Evolutionary conservation across 1,139 yeast genomes (phyloP), one percentile per base, ranked within the genome.

Genomic region (Debaryomyces singareniensis): DNA sequence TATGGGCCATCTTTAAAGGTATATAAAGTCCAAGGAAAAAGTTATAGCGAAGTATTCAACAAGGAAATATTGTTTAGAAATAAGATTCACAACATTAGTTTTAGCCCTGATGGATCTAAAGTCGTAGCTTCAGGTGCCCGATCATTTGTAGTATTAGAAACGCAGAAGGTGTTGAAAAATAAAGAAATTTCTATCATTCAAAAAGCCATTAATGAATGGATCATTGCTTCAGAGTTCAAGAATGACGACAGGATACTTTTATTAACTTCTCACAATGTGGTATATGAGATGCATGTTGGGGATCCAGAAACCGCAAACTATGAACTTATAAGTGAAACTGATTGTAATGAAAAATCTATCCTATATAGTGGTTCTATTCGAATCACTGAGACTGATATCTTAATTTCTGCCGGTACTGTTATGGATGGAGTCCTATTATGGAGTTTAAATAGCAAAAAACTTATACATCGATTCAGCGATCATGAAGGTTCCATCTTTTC

Each of bases 401-500:
- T 69, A 9, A 64, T 86, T 9, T 86, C 86, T 15, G 89, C 96
- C 0, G 97, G 97, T 15, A 91, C 98, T 0, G 96, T 91, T 1
- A 78, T 89, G 78, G 78, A 80, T 30, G 96, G 96, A 3, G 79
- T 85, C 1, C 62, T 84, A 4, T 59, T 87, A 1, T 91, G 97
- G 97, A 75, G 77, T 31, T 51, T 75, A 30, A 31, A 46, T 18
- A 50, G 66, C 2, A 58, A 68, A 7, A 39, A 61, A 25, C 61
- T 80, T 6, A 23, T 75, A 2, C 75, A 78, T 41, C 70, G 68
- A 24, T 62, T 89, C 33, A 69, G 71, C 0, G 80, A 77, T 2
- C 98, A 91, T 51, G 89, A 82, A 50, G 97, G 97, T 1, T 83
- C 96, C 1, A 86, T 91, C 24, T 91, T 91, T 54, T 86, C 84